Evolutionary conservation across 805 yeast species (phyloP), one percentile per base, ranked within the genome.

Genomic region (Huiozyma sinensis): DNA sequence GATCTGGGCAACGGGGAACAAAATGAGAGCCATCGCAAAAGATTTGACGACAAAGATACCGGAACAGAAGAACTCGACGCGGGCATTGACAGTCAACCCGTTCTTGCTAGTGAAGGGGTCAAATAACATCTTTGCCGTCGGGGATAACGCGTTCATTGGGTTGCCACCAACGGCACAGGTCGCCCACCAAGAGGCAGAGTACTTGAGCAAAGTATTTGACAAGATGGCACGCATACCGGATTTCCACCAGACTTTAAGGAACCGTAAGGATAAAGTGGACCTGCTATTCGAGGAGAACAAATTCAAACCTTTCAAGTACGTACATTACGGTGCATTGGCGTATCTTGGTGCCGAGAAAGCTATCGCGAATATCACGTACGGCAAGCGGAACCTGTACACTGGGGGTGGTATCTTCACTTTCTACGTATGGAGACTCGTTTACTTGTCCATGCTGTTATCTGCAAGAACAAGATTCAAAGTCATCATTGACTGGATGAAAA

Each of bases 1-100:
- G 55, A 90, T 89, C 53, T 89, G 97, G 97, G 96, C 97, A 44
- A 89, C 95, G 47, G 97, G 97, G 69, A 88, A 88, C 68, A 84
- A 87, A 50, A 86, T 87, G 47, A 80, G 96, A 68, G 76, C 77
- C 38, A 68, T 89, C 34, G 73, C 82, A 42, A 72, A 80, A 46
- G 76, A 78, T 55, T 71, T 89, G 51, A 75, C 83, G 58, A 65
- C 76, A 42, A 76, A 78, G 66, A 74, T 89, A 55, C 81, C 85
- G 35, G 87, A 78, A 61, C 95, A 87, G 70, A 76, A 75, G 60
- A 75, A 77, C 50, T 85, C 95, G 33, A 79, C 94, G 66, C 79
- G 96, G 63, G 97, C 95, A 45, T 73, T 89, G 56, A 72, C 82
- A 47, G 83, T 89, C 41, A 80, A 87, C 65, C 92, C 80, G 53